Base-by-base conservation (phyloP, 768 basidiomycete genomes). In the Rubroboletus pulcherrimus region DNA sequence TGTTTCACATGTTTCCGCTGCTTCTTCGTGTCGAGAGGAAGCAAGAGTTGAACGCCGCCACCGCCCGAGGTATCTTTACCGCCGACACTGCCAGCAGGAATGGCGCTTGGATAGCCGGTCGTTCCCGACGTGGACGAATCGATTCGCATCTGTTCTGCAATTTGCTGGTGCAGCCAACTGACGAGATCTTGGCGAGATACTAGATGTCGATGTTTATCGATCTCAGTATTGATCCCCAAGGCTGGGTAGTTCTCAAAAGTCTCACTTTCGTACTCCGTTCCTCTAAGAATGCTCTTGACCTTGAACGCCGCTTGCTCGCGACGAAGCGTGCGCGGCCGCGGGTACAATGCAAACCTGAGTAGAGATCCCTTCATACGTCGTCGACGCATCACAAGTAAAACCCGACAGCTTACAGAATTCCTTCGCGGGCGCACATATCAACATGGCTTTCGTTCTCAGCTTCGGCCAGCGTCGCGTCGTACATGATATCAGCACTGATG, bases 401-500 rank as follows among this genome's bases (percentile, higher is more conserved):
- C 21, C 47, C 4, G 17, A 41, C n/a, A 0, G 74, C 84, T 53
- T 61, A 92, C 91, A 93, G 63, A 39, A 93, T 91, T 11, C 91
- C 91, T 69, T 93, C 91, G n/a, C 84, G 73, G n/a, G 74, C 73
- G 64, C 91, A 93, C 26, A 80, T 71, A 45, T 88, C 89, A 24
- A 83, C 69, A 60, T 86, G 77, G 50, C 79, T 82, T 71, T 89
- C 86, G 54, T 82, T 80, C 47, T 86, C 85, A 5, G 73, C 67
- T 52, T 85, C 84, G 6, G 76, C 74, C 39, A 92, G 66, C 12
- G 83, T 86, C 2, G 81, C 79, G 57, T 93, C 91, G 63, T 93
- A 93, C 87, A 93, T 91, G 51, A 93, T 74, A 70, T 93, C 91
- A 0, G 90, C 86, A 60, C 89, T 91, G 66, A 93, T 92, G 49